Conservation (phyloP, 2,329 filamentous ascomycete genomes). For the Tolypocladium amazonense region DNA sequence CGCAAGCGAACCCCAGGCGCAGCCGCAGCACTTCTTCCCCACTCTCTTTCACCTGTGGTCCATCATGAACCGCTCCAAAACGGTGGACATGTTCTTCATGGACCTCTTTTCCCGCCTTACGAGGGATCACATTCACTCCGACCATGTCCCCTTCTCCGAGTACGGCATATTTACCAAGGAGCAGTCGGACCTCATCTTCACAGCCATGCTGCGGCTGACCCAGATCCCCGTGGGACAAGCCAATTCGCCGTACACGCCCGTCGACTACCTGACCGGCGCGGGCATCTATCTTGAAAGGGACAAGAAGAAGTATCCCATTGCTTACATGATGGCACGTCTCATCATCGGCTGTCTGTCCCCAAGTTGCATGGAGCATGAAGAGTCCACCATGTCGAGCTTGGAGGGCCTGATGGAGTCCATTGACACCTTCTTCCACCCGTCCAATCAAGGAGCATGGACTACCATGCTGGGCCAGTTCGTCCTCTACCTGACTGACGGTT, state of each 20-base stretch:
- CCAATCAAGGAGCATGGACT: slow-evolving; percentile 89
- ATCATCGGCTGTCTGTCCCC: slow-evolving; percentile 90
- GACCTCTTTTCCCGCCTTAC: slow-evolving; percentile 84
- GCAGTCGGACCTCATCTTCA: slow-evolving; percentile 88
- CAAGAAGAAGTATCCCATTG: slow-evolving; percentile 81
- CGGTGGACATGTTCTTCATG: slow-evolving; percentile 76
- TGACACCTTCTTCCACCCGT: slow-evolving; percentile 98
- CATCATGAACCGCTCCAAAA: slow-evolving; percentile 78
- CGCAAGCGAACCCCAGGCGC: slow-evolving; percentile 59
- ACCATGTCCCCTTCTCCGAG: slow-evolving; percentile 69
- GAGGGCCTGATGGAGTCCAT: slow-evolving; percentile 90
- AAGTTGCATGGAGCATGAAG: slow-evolving; percentile 61
- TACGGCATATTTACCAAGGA: slow-evolving; percentile 88
- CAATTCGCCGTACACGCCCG: slow-evolving; percentile 78
- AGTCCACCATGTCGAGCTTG: slow-evolving; percentile 72
- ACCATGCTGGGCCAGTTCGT: slow-evolving; percentile 81
- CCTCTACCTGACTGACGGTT: slow-evolving; percentile 88
- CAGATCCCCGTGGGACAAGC: slow-evolving; percentile 96
- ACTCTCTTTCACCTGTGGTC: slow-evolving; percentile 97
- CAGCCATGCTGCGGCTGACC: slow-evolving; percentile 74
- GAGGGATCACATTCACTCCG: slow-evolving; percentile 66
- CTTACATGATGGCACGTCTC: slow-evolving; percentile 87
- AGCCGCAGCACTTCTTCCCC: slow-evolving; percentile 80
- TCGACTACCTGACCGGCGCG: slow-evolving; percentile 75
- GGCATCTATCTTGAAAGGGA: slow-evolving; percentile 86